Base-by-base conservation (phyloP, 306 rosid genomes). In the Glycine tomentella region DNA sequence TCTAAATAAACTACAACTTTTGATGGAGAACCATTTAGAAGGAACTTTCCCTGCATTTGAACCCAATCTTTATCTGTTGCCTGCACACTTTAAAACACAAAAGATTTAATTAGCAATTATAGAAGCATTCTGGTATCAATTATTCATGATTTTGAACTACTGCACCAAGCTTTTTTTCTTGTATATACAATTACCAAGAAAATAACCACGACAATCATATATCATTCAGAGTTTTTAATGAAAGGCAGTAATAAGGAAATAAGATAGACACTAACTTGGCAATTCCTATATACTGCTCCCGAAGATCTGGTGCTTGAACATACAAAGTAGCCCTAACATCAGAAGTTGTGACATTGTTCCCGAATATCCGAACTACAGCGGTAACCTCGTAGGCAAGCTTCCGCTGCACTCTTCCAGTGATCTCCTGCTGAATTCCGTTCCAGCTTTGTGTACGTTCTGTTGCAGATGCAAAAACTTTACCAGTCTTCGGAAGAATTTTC, bases 381-480 rank as follows among this genome's bases (percentile, higher is more conserved):
- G 93, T 84, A 69, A 87, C 90, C 67, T 91, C 94, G 63, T 93
- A 93, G 16, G 89, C 98, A 58, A 91, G 91, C 87, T 95, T 95
- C 63, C 98, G 90, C 84, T 90, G 92, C 82, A 95, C 92, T 86
- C 90, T 83, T 85, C 83, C 93, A 5, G 96, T 95, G 84, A 95
- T 90, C 75, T 95, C 99, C 80, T 90, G 99, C 87, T 95, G 98
- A 82, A 95, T 90, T 17, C 97, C 99, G 44, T 90, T 93, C 99
- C 97, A 93, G 87, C 78, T 93, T 83, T 91, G 97, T 0, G 92
- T 89, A 49, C 97, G 94, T 78, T 90, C 94, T 4, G 93, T 91
- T 69, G 96, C 97, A 65, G 96, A 55, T 53, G 92, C 94, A 88
- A 95, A 93, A 79, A 71, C 80, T 56, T 93, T 95, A 16, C 99